Percentiles rank a stretch among this genome's conserved stretches.
Evolutionary conservation across 306 rosid genomes (phyloP).

Genomic region (Gynostemma pentaphyllum): DNA sequence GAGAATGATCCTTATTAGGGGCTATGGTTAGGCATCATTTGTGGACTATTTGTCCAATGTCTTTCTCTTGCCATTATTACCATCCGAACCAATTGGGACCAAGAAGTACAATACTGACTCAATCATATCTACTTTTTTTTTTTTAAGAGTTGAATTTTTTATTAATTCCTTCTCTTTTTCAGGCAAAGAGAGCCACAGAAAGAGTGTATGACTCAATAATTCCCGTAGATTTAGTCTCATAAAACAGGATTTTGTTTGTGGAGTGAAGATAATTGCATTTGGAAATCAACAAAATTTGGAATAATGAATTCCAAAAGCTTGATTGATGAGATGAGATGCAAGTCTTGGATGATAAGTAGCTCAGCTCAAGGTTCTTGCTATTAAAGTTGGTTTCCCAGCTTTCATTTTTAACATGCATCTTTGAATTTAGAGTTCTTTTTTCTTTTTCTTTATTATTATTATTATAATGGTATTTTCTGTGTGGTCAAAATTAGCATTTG

Average conservation of each 20-base stretch:
- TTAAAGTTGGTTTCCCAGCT: neutral
- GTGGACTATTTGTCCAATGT: conserved; percentile 55
- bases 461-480: too few species aligned
- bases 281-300: neutral
- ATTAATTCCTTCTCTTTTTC: neutral
- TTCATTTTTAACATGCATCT: neutral
- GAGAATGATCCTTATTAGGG: conserved; percentile 27
- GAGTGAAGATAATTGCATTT: neutral
- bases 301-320: neutral
- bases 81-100: conserved; percentile 52
- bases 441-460: too few species aligned
- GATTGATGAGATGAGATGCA: too few species aligned
- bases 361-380: neutral
- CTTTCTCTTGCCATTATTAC: conserved; percentile 29
- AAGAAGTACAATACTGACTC: conserved; percentile 30
- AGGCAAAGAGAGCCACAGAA: conserved; percentile 42
- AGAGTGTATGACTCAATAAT: conserved; percentile 31
- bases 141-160: neutral
- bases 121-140: neutral
- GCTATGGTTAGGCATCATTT: conserved; percentile 62
- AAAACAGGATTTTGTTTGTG: conserved; percentile 3
- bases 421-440: neutral
- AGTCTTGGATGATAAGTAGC: neutral
- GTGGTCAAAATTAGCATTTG: too few species aligned
- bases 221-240: conserved; percentile 16